phyloP scores from a whole-genome alignment of 192 early-diverging fungal genomes.

The Lunasporangiospora selenospora region DNA sequence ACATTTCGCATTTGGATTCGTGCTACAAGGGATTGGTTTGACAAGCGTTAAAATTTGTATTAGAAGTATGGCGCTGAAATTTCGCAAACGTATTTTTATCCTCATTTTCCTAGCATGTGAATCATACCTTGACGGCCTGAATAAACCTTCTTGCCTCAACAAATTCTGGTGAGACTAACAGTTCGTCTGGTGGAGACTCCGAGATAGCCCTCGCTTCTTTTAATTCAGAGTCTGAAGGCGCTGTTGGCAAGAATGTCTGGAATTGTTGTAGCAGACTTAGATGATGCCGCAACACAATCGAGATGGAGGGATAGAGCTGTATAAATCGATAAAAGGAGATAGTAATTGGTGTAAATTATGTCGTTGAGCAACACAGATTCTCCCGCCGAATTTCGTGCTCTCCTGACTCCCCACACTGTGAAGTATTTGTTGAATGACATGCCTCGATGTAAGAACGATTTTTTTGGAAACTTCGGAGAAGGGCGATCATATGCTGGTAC shows the following conservation, averaged over 20 bases:
- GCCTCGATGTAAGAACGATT: constrained; percentile 37
- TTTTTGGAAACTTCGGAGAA: constrained; percentile 45
- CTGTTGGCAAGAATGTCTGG: constrained; percentile 33
- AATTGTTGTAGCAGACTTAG: constrained; percentile 37
- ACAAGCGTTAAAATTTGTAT: too few relatives aligned
- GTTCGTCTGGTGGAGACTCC: constrained; percentile 46
- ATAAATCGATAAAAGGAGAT: not conserved
- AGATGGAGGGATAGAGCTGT: constrained; percentile 43
- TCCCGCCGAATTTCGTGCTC: too few relatives aligned
- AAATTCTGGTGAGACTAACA: constrained; percentile 42
- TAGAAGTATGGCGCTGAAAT: too few relatives aligned
- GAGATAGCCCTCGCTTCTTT: constrained; percentile 29
- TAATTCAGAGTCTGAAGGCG: constrained; percentile 14
- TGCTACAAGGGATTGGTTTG: too few relatives aligned
- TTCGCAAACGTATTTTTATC: too few relatives aligned
- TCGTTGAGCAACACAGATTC: too few relatives aligned
- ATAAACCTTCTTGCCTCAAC: constrained; percentile 46
- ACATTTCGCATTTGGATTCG: constrained; percentile 34
- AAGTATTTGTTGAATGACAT: too few relatives aligned
- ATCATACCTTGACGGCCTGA: constrained; percentile 38
- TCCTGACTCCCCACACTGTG: too few relatives aligned
- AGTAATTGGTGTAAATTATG: too few relatives aligned
- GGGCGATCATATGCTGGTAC: constrained; percentile 45
- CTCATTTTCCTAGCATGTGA: too few relatives aligned
- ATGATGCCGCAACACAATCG: constrained; percentile 39